Base-by-base conservation (phyloP, 2,329 filamentous ascomycete species). In the Penicillium corylophilum region DNA sequence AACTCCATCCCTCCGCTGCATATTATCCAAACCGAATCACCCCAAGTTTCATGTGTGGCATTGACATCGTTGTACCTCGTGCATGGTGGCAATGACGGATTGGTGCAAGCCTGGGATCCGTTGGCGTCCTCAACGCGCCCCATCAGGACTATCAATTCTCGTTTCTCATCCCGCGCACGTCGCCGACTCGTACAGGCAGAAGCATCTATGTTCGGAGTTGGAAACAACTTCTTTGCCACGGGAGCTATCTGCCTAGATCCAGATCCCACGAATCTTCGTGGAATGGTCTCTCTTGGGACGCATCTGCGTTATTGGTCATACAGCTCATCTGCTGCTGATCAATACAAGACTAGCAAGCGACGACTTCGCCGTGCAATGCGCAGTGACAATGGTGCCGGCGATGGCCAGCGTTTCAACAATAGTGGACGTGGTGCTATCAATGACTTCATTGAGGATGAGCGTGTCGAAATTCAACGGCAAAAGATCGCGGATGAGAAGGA, bases 51-150 rank as follows among this genome's bases (percentile, higher is more conserved):
- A 0, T 90, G 86, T 54, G 72, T 99, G 15, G 94, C 88, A 5
- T 71, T 96, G 42, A 90, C 91, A 1, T 88, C 90, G 1, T 77
- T 99, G 15, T 95, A 95, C 66, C 74, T 99, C 15, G 88, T 97
- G 6, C 90, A 96, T 68, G 94, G 94, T 44, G 94, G 94, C 23
- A 96, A 89, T 60, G 94, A 99, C 72, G 93, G 94, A 1, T 82
- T 97, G 3, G 93, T 96, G 4, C 94, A 97, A 70, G 89, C 91
- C 5, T 99, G 94, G 94, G 94, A 99, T 74, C 89, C 89, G n/a
- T 77, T 99, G 42, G 90, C 87, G 1, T 97, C 93, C 2, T 88
- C 82, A 0, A 73, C 80, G 16, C 84, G 87, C 18, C 90, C 94
- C 0, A 82, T 97, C 46, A 85, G 91, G 35, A 97, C 91, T 0